These are phyloP conservation scores for Claviceps humidiphila DNA, from an alignment of 2,329 filamentous ascomycete genomes.

Conservation along the genomic window DNA sequence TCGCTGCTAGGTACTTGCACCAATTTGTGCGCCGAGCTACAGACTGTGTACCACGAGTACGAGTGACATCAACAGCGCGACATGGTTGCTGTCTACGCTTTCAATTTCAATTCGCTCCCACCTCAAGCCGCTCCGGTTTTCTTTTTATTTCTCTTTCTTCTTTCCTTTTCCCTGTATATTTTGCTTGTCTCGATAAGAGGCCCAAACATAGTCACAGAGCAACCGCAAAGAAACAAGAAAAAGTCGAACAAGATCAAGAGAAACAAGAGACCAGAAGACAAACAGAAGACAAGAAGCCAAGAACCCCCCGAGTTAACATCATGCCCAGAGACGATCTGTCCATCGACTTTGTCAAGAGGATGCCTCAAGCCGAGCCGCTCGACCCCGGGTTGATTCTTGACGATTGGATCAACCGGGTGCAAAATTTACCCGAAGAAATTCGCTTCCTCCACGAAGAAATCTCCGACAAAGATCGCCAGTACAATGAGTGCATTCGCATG, in stretches of 20 bases:
- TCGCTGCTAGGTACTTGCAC: neutral
- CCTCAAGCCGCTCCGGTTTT: too few species aligned
- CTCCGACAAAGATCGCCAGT: slow-evolving; percentile 61
- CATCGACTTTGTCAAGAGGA: slow-evolving; percentile 56
- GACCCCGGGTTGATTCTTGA: slow-evolving; percentile 61
- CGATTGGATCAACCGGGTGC: slow-evolving; percentile 61
- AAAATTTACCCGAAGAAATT: slow-evolving; percentile 72
- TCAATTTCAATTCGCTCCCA: neutral
- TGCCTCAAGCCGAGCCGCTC: slow-evolving; percentile 47
- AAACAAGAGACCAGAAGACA: too few species aligned
- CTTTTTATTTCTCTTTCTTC: too few species aligned
- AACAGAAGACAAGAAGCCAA: neutral
- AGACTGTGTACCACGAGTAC: neutral
- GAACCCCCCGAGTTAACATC: slow-evolving; percentile 37
- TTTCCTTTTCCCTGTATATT: neutral
- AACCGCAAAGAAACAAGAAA: neutral
- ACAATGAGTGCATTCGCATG: slow-evolving; percentile 52
- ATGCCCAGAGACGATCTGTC: slow-evolving; percentile 63
- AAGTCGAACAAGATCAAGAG: too few species aligned
- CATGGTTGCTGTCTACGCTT: neutral
- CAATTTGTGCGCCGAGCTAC: neutral
- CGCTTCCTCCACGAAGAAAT: slow-evolving; percentile 77
- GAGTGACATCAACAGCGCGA: neutral
- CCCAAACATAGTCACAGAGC: neutral
- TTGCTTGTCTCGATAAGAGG: neutral